phyloP scores from a whole-genome alignment of 1,284 basidiomycete species.

The Ceratobasidium sp. region DNA sequence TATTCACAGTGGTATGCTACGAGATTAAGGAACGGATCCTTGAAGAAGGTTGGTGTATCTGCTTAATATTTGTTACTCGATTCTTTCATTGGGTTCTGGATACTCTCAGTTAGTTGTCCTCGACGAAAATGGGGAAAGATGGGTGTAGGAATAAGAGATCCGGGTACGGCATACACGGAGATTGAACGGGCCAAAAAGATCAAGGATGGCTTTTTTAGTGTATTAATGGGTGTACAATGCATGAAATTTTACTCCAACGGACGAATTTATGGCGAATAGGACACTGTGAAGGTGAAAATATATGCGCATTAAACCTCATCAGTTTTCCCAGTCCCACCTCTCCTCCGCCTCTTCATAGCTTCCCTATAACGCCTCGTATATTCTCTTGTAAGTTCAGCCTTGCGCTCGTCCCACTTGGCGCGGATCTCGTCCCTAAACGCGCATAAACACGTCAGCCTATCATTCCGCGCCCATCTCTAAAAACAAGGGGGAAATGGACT shows the following conservation, averaged over 20 bases:
- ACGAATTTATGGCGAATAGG: neutral
- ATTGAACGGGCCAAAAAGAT: too few species aligned
- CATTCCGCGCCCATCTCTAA: neutral
- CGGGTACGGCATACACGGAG: neutral
- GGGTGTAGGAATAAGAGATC: neutral
- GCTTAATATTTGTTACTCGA: too few species aligned
- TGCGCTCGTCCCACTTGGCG: constrained; percentile 48
- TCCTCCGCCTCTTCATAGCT: constrained; percentile 46
- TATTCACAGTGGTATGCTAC: neutral
- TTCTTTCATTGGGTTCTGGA: too few species aligned
- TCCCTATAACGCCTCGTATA: constrained; percentile 50
- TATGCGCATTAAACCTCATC: neutral
- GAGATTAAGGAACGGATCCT: too few species aligned
- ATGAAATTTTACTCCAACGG: neutral
- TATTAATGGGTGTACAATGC: too few species aligned
- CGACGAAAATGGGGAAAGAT: too few species aligned
- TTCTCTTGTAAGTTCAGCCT: constrained; percentile 49
- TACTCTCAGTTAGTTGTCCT: neutral
- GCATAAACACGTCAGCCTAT: too few species aligned
- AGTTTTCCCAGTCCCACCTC: constrained; percentile 38
- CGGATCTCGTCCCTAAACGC: constrained; percentile 48
- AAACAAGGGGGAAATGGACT: neutral
- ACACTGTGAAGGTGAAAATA: neutral
- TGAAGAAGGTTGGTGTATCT: too few species aligned
- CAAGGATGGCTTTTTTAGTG: too few species aligned